Evolutionary conservation across 805 yeast genomes (phyloP).

Genomic region (Hanseniaspora occidentalis): DNA sequence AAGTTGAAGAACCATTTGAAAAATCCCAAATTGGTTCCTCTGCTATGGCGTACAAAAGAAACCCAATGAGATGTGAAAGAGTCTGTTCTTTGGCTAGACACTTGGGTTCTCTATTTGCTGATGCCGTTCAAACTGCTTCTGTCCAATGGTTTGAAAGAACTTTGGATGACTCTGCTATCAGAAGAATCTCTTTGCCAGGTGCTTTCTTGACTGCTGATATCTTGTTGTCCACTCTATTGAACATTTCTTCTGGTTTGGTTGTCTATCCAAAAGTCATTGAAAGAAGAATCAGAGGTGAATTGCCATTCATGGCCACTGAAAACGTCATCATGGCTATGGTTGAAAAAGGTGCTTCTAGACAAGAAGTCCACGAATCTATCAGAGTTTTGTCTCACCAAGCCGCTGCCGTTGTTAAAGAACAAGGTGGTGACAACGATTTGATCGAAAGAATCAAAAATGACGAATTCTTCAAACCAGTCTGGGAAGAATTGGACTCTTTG

Average conservation of each 20-base stretch:
- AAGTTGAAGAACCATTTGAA: conserved; percentile 96
- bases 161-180: conserved; percentile 92
- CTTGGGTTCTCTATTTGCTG: conserved; percentile 79
- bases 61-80: conserved; percentile 98
- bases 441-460: conserved; percentile 75
- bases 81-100: conserved; percentile 98
- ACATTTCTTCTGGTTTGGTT: conserved; percentile 89
- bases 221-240: conserved; percentile 73
- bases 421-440: conserved; percentile 97
- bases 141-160: conserved; percentile 99
- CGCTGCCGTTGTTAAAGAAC: conserved; percentile 90
- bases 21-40: conserved; percentile 96
- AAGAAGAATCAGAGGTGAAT: conserved; percentile 85
- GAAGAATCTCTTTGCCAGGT: conserved; percentile 92
- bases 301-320: conserved; percentile 99
- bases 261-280: conserved; percentile 98
- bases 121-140: conserved; percentile 91
- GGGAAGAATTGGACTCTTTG: conserved; percentile 66
- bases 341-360: conserved; percentile 93
- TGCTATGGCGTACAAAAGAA: conserved; percentile 99
- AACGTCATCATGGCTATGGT: conserved; percentile 99
- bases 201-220: conserved; percentile 96
- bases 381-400: conserved; percentile 97
- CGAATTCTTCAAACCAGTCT: conserved; percentile 77
- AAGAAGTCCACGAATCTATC: conserved; percentile 95